Evolutionary conservation across 768 basidiomycete species (phyloP), one percentile per base, ranked within the genome.

Genomic region (Suillus alpinus): DNA sequence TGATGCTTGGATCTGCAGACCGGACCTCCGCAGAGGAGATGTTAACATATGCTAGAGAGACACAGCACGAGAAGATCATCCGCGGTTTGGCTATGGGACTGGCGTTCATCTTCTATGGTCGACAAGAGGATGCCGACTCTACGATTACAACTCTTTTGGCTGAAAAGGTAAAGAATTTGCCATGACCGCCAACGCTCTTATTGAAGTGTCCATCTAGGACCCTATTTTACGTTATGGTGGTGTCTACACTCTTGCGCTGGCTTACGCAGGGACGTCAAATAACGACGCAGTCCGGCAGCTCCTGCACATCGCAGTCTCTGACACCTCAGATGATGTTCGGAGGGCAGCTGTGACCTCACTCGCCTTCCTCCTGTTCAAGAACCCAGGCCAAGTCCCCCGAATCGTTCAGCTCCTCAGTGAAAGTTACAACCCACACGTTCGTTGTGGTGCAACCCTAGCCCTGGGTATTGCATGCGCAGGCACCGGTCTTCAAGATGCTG

Each of bases 21-120:
- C 79, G 81, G 32, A 87, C 85, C 40, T 86, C 87, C 58, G 86
- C 94, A 39, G 88, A 92, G 32, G 97, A 99, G 77, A 98, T 98
- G 96, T 79, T 98, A 59, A 85, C 89, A 57, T 99, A 99, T 69
- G 95, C 97, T 32, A 86, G 91, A 59, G 97, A 99, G 71, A 99
- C 97, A 1, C 94, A 97, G 69, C 97, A 98, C 71, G 97, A 99
- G 79, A 99, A 98, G 80, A 98, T 98, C 69, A 98, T 98, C 59
- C 89, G 97, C 49, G 95, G 95, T 65, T 82, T 99, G 58, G 92
- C 95, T 7, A 83, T 99, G 66, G 96, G 96, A 23, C 80, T 95
- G 47, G 93, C 94, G 2, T 93, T 98, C 73, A 83, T 98, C 61
- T 93, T 85, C 75, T 98, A 96, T 63, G 94, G 92, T 43, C 84